Evolutionary conservation across 495 filamentous ascomycete species (phyloP).

Genomic region (Apiosordaria backusii): DNA sequence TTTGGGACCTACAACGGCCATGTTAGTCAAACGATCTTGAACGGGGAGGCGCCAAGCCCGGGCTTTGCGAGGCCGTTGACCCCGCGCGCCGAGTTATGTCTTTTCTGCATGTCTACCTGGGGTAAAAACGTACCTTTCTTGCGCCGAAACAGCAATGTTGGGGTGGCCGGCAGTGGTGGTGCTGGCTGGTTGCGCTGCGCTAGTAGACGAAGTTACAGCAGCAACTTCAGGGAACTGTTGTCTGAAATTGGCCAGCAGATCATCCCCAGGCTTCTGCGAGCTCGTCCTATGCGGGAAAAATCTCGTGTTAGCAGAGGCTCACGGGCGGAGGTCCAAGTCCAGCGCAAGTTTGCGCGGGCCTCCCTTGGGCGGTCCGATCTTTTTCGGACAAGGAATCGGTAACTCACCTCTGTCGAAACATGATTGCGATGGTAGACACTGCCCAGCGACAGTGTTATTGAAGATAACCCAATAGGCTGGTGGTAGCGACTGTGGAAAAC

Average conservation of each 20-base stretch:
- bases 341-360: neutral
- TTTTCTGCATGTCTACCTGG: neutral
- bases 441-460: slow-evolving; percentile 12
- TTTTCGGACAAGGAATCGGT: neutral
- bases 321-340: neutral
- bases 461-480: neutral
- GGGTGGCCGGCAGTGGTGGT: slow-evolving; percentile 39
- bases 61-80: neutral
- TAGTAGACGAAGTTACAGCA: slow-evolving; percentile 33
- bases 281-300: slow-evolving; percentile 56
- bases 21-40: slow-evolving; percentile 10
- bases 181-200: slow-evolving; percentile 32
- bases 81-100: neutral
- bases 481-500: neutral
- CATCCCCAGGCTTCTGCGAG: slow-evolving; percentile 81
- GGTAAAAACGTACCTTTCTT: slow-evolving; percentile 44
- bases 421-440: slow-evolving; percentile 23
- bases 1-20: slow-evolving; percentile 32
- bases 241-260: slow-evolving; percentile 80
- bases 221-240: slow-evolving; percentile 68
- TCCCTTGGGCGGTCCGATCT: neutral
- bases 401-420: slow-evolving; percentile 41
- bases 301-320: slow-evolving; percentile 23
- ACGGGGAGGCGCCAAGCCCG: neutral
- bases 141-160: slow-evolving; percentile 38